Base-by-base conservation (phyloP, 192 early-diverging fungal species). In the Funneliformis mosseae region DNA sequence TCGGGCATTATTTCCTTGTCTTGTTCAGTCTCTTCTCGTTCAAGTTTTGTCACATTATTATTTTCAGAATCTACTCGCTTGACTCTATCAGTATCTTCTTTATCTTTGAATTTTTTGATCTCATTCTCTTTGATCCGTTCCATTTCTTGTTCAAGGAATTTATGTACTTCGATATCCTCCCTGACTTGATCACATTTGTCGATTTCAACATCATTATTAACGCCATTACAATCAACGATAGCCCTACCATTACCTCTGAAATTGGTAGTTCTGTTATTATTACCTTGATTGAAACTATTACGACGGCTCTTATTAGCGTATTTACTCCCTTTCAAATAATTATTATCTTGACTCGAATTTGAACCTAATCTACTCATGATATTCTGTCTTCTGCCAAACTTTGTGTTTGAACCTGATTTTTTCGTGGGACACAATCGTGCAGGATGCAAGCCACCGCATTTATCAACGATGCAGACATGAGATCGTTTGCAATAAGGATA, bases 401-500 rank as follows among this genome's bases (percentile, higher is more conserved):
- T 67, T 33, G 64, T 33, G 33, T 67, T 67, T 23, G 28, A 18
- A 12, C 11, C 64, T 67, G 64, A 38, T 67, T 67, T 67, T 28
- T 33, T 67, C 12, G 64, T 33, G 39, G 70, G 70, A 46, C 70
- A 72, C 7, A 45, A 45, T 46, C 39, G 45, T 72, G 42, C 70
- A 23, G 70, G 70, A 72, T 72, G 70, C 9, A 72, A 72, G 0
- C 70, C 70, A 72, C 70, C 70, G n/a, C 70, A 72, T 72, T 46
- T 41, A 10, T 72, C 43, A 16, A 72, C 18, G 5, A 41, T 41
- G 25, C 70, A 72, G 11, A 72, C 70, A n/a, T 72, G 70, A 45
- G 70, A 72, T 45, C 70, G 39, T 41, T 72, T 72, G 23, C 70
- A 72, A 72, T 72, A 46, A 45, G 70, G 70, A 72, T 45, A 72